Base-by-base conservation (phyloP, 116 monocot species). In the Phalaenopsis hybrid region DNA sequence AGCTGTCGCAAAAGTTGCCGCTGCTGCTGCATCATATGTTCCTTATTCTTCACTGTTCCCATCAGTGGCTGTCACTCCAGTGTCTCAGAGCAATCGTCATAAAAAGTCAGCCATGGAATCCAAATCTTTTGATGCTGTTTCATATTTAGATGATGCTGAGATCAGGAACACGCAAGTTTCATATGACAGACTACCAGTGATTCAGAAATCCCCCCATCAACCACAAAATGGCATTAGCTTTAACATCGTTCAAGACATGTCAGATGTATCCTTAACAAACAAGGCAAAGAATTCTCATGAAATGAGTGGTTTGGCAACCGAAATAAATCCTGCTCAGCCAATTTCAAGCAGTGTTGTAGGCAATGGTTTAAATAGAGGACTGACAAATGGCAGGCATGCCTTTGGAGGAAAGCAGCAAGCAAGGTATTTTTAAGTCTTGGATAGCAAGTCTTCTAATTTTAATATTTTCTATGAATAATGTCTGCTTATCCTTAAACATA, bases 51-150 rank as follows among this genome's bases (percentile, higher is more conserved):
- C 94, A 80, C 77, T 86, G 58, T 80, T 94, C 80, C 88, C 90
- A 13, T 90, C 97, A 55, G 89, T 97, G 61, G 97, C 94, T 79
- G 85, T 97, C 21, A 97, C 97, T 81, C 97, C 97, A 25, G 88
- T 94, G 83, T 91, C 97, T 81, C 96, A 96, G 75, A 92, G 45
- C 79, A 89, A 79, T 83, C 88, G 93, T 48, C 82, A 84, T 34
- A 92, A 89, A 84, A 88, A 75, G 69, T 69, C 80, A 16, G 59
- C 82, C 52, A 55, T 83, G 20, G 89, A 94, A 65, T 78, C 80
- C 9, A 88, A 85, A 82, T 46, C 87, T 80, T 63, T 67, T 63
- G 83, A 83, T 75, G n/a, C 45, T 44, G 8, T 84, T 44, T 28
- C 33, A 25, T 83, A 12, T 61, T 28, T 63, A 34, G 83, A 90